Conservation (phyloP, 179 eudicot genomes). For the Dionaea muscipula region DNA sequence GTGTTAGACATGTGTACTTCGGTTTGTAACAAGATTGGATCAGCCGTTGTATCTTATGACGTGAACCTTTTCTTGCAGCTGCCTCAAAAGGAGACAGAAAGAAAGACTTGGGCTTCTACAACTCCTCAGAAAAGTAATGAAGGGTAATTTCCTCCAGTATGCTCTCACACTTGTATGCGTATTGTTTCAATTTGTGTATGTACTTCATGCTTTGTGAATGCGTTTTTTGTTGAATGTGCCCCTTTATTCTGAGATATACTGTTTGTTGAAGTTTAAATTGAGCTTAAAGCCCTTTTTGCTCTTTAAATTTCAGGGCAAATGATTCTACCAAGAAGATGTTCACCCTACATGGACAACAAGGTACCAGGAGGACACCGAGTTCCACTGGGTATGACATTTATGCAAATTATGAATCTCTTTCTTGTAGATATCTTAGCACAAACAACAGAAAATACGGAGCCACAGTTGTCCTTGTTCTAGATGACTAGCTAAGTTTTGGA, state of each 20-base stretch:
- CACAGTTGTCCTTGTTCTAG: too few relatives aligned
- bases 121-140: conserved; percentile 23
- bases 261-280: background rate
- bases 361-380: conserved; percentile 5
- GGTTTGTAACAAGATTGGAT: too few relatives aligned
- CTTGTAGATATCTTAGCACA: too few relatives aligned
- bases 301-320: background rate
- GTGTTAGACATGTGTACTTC: background rate
- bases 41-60: background rate
- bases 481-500: too few relatives aligned
- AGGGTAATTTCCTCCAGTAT: conserved; percentile 20
- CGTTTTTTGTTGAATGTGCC: background rate
- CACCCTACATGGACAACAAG: conserved; percentile 2
- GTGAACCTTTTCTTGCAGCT: conserved; percentile 17
- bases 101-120: conserved; percentile 17
- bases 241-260: background rate
- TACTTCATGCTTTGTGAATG: background rate
- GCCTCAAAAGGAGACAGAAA: conserved; percentile 7
- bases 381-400: conserved; percentile 4
- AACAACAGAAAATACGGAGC: too few relatives aligned
- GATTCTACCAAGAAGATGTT: conserved; percentile 8
- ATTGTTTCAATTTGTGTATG: background rate
- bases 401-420: too few relatives aligned
- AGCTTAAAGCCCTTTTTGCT: background rate
- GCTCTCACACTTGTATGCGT: background rate